Conservation (phyloP, 2,329 filamentous ascomycete species). For the Arthrobotrys entomopaga region DNA sequence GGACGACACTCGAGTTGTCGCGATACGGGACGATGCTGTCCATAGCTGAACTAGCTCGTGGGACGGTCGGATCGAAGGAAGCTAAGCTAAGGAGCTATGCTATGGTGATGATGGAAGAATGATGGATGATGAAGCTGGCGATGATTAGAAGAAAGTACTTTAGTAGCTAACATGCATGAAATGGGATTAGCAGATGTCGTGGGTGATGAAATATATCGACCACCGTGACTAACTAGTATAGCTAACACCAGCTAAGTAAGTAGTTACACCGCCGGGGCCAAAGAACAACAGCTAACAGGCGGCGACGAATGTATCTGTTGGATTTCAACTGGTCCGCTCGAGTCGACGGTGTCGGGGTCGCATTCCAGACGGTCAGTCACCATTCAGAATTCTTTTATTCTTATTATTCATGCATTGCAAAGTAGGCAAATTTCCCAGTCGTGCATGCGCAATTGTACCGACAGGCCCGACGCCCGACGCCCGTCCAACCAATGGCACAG, state of each 20-base stretch:
- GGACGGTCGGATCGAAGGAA: not conserved
- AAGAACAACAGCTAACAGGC: slow-evolving; percentile 6
- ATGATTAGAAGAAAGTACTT: not conserved
- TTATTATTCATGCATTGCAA: not conserved
- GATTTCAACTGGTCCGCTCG: slow-evolving; percentile 8
- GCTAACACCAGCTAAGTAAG: slow-evolving; percentile 1
- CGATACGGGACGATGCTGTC: slow-evolving; percentile 54
- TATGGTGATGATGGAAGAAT: slow-evolving; percentile 6
- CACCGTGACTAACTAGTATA: not conserved
- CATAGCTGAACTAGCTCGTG: slow-evolving; percentile 24
- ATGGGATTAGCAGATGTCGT: no score
- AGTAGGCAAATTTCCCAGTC: not conserved
- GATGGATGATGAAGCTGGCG: slow-evolving; percentile 10
- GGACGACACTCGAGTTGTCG: slow-evolving; percentile 50
- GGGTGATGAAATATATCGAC: no score
- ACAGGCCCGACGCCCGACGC: slow-evolving; percentile 3
- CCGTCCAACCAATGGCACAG: slow-evolving; percentile 5
- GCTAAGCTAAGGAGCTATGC: not conserved
- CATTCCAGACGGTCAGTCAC: slow-evolving; percentile 10
- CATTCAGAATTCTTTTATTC: not conserved
- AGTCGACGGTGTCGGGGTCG: slow-evolving; percentile 4
- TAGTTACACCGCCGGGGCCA: slow-evolving; percentile 12
- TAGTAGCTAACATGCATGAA: not conserved
- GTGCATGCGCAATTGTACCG: slow-evolving; percentile 14
- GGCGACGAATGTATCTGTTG: slow-evolving; percentile 9